Conservation (phyloP, 2,329 filamentous ascomycete species). For the Pestalotiopsis fici region DNA sequence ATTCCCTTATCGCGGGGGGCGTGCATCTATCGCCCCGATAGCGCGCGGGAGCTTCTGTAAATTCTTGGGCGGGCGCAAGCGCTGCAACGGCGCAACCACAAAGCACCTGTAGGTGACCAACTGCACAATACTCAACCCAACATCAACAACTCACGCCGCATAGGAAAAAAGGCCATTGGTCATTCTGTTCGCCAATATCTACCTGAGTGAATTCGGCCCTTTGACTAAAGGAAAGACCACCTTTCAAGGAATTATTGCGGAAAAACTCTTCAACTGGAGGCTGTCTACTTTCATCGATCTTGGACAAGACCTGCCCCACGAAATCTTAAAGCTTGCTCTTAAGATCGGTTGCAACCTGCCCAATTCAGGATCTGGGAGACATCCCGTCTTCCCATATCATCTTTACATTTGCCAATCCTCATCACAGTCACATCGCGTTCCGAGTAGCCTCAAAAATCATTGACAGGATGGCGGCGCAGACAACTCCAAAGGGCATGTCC, state of each 20-base stretch:
- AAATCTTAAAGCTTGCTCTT: background rate
- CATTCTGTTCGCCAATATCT: background rate
- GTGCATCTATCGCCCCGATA: background rate
- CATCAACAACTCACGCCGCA: too few species aligned
- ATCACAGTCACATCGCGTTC: conserved; percentile 8
- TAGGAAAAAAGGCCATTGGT: background rate
- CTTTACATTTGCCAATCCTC: background rate
- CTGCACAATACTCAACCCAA: too few species aligned
- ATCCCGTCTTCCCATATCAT: background rate
- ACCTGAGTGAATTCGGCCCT: background rate
- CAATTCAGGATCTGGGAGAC: conserved; percentile 1
- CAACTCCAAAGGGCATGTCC: conserved; percentile 71
- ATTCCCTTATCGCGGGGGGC: conserved; percentile 5
- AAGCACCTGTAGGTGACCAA: too few species aligned
- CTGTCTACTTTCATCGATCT: background rate
- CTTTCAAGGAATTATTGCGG: background rate
- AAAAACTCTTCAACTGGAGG: background rate
- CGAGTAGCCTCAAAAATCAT: background rate
- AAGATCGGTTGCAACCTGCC: conserved; percentile 4
- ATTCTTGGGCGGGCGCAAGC: background rate
- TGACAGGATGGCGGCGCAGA: conserved; percentile 48
- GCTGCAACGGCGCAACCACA: background rate
- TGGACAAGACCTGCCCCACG: conserved; percentile 3
- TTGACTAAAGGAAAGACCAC: background rate
- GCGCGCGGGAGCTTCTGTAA: background rate